Base-by-base conservation (phyloP, 2,329 filamentous ascomycete species). In the Botrytis hyacinthi region DNA sequence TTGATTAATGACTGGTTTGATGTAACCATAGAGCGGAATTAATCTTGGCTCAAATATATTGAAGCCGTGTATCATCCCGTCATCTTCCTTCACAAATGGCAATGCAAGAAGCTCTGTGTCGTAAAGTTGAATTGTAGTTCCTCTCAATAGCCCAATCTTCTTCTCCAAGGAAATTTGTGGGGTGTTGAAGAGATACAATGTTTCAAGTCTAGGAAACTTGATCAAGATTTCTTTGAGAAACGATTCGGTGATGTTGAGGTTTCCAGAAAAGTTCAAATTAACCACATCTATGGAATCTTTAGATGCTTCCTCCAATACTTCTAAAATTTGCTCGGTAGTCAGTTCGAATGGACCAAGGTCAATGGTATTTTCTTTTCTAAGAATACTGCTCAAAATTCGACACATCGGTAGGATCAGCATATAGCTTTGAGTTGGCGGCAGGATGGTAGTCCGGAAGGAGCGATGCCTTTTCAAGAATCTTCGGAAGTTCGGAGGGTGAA, bases 321-420 rank as follows among this genome's bases (percentile, higher is more conserved):
- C 44, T 35, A 16, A 22, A 29, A 70, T 61, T 22, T 73, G 42
- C 5, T 61, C 42, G 26, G 44, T 35, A 9, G 29, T 29, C 5
- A 73, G 26, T 5, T 70, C 44, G n/a, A 73, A 70, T 5, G 71
- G 44, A 10, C 57, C 37, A 44, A 73, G 71, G 37, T 73, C 65
- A 16, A 73, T 70, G n/a, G 14, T 61, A 44, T 29, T 18, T 51
- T 70, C 44, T 9, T 40, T 40, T 20, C 54, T 42, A 9, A 73
- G 42, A 26, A 54, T 26, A n/a, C 3, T 46, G 35, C 54, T 44
- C 42, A 73, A 48, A 54, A 40, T 32, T 20, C 18, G 48, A 35
- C 29, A 68, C 51, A 22, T 42, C 29, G 12, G 10, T 5, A 67
- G 73, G 73, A 22, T 74, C 42, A 29, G 32, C 29, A 62, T 69